These are phyloP conservation scores for Monosporascus sp. DNA, from an alignment of 2,329 filamentous ascomycete genomes.

Conservation along the genomic window DNA sequence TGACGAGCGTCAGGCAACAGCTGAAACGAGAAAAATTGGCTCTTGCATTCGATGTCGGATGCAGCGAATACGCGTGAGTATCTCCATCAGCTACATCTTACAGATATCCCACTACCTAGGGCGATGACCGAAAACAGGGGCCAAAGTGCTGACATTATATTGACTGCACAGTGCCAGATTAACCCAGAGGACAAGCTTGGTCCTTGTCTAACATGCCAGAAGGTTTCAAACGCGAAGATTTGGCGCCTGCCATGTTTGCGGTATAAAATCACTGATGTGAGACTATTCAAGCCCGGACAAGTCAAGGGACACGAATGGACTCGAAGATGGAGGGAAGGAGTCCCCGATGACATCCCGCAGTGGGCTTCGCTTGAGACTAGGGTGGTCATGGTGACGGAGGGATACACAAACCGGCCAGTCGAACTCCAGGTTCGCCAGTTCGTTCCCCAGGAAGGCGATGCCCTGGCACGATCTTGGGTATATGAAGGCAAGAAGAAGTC, in stretches of 20 bases:
- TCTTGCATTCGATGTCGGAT: slow-evolving; percentile 58
- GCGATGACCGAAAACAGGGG: background rate
- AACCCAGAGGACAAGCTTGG: slow-evolving; percentile 43
- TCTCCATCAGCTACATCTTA: background rate
- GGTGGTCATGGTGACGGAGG: slow-evolving; percentile 48
- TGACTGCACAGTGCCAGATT: slow-evolving; percentile 42
- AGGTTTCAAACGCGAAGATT: slow-evolving; percentile 44
- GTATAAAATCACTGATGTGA: slow-evolving; percentile 56
- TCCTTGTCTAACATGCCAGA: slow-evolving; percentile 50
- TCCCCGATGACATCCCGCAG: slow-evolving; percentile 49
- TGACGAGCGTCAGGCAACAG: slow-evolving; percentile 48
- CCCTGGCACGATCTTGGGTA: slow-evolving; percentile 50
- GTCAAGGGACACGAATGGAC: slow-evolving; percentile 58
- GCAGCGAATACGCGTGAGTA: slow-evolving; percentile 56
- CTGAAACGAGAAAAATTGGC: slow-evolving; percentile 52
- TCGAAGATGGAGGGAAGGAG: slow-evolving; percentile 51
- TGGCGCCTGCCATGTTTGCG: slow-evolving; percentile 53
- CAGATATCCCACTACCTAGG: background rate
- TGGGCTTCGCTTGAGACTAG: slow-evolving; percentile 51
- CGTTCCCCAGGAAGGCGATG: slow-evolving; percentile 50
- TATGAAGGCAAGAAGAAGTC: slow-evolving; percentile 39
- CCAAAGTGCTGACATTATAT: slow-evolving; percentile 7
- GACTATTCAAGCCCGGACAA: slow-evolving; percentile 53
- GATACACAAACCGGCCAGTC: slow-evolving; percentile 45
- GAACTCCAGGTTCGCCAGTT: slow-evolving; percentile 50